Percentiles rank a stretch among this genome's conserved stretches.
Evolutionary conservation across 169 alveolate species (phyloP).

Genomic region (Ichthyophthirius multifiliis): DNA sequence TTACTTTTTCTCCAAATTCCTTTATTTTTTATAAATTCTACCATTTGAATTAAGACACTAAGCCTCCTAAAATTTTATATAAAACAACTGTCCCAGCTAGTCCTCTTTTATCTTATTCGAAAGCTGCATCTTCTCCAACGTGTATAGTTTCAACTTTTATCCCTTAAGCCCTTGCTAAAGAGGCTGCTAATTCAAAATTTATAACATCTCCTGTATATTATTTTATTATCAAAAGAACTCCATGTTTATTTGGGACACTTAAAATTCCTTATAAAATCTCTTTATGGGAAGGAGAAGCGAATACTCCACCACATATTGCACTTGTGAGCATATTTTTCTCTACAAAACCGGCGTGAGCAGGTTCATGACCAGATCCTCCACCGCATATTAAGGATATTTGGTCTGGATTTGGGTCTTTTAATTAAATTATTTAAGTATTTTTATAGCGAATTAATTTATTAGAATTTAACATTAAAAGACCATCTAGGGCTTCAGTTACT

Average conservation of each 20-base stretch:
- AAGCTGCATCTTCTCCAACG: constrained; percentile 63
- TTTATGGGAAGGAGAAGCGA: constrained; percentile 66
- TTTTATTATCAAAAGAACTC: constrained; percentile 52
- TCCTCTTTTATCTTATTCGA: constrained; percentile 45
- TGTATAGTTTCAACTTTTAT: constrained; percentile 54
- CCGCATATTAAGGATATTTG: constrained; percentile 64
- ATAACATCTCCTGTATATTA: constrained; percentile 76
- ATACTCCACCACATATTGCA: constrained; percentile 71
- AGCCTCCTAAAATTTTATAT: constrained; percentile 63
- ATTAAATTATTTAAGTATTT: constrained; percentile 26
- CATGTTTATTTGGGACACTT: constrained; percentile 33
- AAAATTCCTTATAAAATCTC: constrained; percentile 46
- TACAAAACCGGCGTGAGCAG: constrained; percentile 74
- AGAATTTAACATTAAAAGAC: constrained; percentile 33
- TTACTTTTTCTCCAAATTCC: constrained; percentile 37
- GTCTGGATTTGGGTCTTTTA: constrained; percentile 11
- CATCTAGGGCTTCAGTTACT: constrained; percentile 23
- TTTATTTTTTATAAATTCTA: constrained; percentile 34
- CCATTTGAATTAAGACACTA: constrained; percentile 38
- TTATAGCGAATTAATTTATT: constrained; percentile 21
- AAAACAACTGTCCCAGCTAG: constrained; percentile 57
- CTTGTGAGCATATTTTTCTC: constrained; percentile 59
- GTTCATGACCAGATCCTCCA: constrained; percentile 80
- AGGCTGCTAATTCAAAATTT: constrained; percentile 68
- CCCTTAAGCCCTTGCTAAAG: constrained; percentile 43